Evolutionary conservation across 2,329 filamentous ascomycete species (phyloP), one percentile per base, ranked within the genome.

Genomic region (Albifimbria verrucaria): DNA sequence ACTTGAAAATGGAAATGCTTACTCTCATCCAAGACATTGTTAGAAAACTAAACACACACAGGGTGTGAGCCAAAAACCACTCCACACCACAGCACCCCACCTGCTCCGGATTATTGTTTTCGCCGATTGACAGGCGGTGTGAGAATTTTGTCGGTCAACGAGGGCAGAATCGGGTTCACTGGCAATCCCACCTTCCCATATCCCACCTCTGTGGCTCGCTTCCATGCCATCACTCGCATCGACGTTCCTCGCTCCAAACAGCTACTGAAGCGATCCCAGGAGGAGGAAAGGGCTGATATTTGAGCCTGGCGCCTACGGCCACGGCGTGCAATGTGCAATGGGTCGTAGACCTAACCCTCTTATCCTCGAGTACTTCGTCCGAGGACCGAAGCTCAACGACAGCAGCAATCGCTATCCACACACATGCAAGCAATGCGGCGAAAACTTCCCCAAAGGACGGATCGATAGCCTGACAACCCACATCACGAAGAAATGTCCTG

Each of bases 341-440:
- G 90, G 90, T 68, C 84, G 90, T 67, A 87, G 88, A 73, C 90
- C 90, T 59, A 93, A 94, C 72, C 85, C 86, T 63, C 79, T 96
- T 62, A 92, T 96, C 69, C 81, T 90, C 70, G 86, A 93, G 72
- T 94, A 91, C 77, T 97, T 96, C 71, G 85, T 90, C 69, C 85
- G 92, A 61, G 92, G 92, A 10, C 82, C 85, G 39, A 96, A 96
- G 74, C 81, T 96, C 63, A 85, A 88, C 66, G 91, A 96, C 73
- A 88, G 89, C 59, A 94, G 90, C 76, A 96, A 96, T 70, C 85
- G 92, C 54, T 97, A 97, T 67, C 87, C 90, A 62, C 90, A 96
- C 67, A 94, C 89, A 12, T 96, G 92, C 82, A 93, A 89, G 70
- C 81, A 86, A 59, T 96, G 91, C 69, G 90, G 90, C 60, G 89